Conservation (phyloP, 1,139 yeast genomes). For the Geotrichum bryndzae region DNA sequence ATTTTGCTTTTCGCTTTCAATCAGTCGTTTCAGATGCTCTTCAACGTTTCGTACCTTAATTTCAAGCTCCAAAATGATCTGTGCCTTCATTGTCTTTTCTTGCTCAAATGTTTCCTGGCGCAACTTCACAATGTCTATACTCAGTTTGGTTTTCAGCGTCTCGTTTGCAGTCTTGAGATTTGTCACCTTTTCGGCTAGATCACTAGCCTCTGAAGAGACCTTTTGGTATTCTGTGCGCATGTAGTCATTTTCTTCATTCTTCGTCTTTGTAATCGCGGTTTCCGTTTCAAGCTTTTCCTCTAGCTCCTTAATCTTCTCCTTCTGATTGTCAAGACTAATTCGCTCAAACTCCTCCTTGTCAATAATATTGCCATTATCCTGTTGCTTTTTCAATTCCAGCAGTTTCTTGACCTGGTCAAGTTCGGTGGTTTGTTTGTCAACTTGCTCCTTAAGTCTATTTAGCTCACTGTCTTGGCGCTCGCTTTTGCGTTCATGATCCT, state of each 20-base stretch:
- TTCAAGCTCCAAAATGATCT: slow-evolving; percentile 30
- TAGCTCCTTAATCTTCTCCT: slow-evolving; percentile 38
- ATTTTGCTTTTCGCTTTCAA: slow-evolving; percentile 30
- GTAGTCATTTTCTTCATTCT: slow-evolving; percentile 53
- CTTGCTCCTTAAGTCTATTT: slow-evolving; percentile 8
- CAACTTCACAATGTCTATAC: slow-evolving; percentile 29
- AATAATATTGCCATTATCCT: slow-evolving; percentile 2
- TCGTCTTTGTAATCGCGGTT: slow-evolving; percentile 38
- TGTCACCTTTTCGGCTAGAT: slow-evolving; percentile 43
- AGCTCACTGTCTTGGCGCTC: slow-evolving; percentile 25
- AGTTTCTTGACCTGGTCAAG: slow-evolving; percentile 11
- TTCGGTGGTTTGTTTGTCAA: slow-evolving; percentile 13
- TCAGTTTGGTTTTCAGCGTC: slow-evolving; percentile 31
- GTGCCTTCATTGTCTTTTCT: slow-evolving; percentile 30
- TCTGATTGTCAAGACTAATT: slow-evolving; percentile 20
- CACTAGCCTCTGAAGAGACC: slow-evolving; percentile 51
- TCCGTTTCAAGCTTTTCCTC: slow-evolving; percentile 40
- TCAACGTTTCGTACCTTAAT: slow-evolving; percentile 29
- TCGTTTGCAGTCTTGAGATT: slow-evolving; percentile 35
- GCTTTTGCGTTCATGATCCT: slow-evolving; percentile 27
- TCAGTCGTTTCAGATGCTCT: slow-evolving; percentile 34
- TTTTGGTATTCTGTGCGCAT: slow-evolving; percentile 60
- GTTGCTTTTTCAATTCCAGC: slow-evolving; percentile 5
- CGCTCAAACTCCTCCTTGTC: slow-evolving; percentile 1
- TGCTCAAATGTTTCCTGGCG: slow-evolving; percentile 29